phyloP scores from a whole-genome alignment of 805 yeast species.

The Isabelozyma gotoi region DNA sequence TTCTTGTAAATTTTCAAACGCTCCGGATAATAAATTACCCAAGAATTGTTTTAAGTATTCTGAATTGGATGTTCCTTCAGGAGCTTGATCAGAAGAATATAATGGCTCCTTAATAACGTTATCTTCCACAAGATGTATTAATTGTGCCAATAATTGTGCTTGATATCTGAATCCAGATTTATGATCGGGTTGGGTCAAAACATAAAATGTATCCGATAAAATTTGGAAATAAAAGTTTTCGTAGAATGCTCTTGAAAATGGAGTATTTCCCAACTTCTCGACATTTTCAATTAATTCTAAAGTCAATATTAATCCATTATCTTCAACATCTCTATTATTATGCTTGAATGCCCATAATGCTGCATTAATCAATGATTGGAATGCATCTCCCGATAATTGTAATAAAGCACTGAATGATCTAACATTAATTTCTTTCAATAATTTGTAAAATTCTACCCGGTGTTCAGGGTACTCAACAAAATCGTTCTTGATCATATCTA shows the following conservation, averaged over 20 bases:
- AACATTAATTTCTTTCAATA: conserved; percentile 81
- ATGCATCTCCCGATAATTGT: conserved; percentile 87
- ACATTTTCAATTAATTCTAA: conserved; percentile 83
- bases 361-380: conserved; percentile 87
- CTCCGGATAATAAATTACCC: conserved; percentile 76
- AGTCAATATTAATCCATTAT: conserved; percentile 81
- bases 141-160: conserved; percentile 76
- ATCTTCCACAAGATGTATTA: conserved; percentile 80
- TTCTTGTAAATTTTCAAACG: conserved; percentile 88
- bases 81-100: conserved; percentile 76
- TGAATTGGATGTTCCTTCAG: conserved; percentile 80
- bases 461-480: conserved; percentile 97
- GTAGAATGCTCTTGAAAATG: conserved; percentile 83
- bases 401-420: conserved; percentile 84
- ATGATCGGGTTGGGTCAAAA: conserved; percentile 95
- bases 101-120: conserved; percentile 74
- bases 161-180: conserved; percentile 93
- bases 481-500: conserved; percentile 93
- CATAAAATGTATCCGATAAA: conserved; percentile 87
- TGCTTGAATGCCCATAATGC: conserved; percentile 98
- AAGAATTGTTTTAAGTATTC: conserved; percentile 77
- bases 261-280: conserved; percentile 66
- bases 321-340: conserved; percentile 95
- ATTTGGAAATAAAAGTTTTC: conserved; percentile 86
- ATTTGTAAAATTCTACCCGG: conserved; percentile 91